Conservation (phyloP, 805 yeast species). For the Nakazawaea ambrosiae region DNA sequence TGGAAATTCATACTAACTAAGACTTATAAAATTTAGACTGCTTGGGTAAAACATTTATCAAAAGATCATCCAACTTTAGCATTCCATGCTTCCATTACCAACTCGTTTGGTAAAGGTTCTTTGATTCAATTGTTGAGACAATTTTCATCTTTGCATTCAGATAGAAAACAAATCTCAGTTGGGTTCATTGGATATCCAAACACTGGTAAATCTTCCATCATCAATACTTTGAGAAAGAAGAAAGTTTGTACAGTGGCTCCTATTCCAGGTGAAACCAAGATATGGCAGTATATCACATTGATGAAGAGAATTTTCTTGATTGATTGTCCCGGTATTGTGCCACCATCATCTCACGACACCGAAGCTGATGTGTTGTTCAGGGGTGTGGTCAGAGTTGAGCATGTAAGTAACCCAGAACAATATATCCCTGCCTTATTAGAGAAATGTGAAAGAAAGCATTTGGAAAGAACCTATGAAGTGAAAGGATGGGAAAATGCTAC, state of each 20-base stretch:
- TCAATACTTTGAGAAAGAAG: slow-evolving; percentile 87
- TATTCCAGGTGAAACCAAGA: slow-evolving; percentile 97
- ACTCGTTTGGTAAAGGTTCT: slow-evolving; percentile 97
- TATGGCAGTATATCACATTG: slow-evolving; percentile 96
- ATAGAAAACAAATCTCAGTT: slow-evolving; percentile 92
- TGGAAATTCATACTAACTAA: slow-evolving; percentile 25
- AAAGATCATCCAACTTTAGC: slow-evolving; percentile 92
- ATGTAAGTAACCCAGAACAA: slow-evolving; percentile 92
- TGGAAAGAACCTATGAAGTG: slow-evolving; percentile 92
- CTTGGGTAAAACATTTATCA: slow-evolving; percentile 95
- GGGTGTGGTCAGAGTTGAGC: slow-evolving; percentile 99
- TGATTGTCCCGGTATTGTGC: slow-evolving; percentile 99
- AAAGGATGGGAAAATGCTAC: slow-evolving; percentile 78
- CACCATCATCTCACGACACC: slow-evolving; percentile 84
- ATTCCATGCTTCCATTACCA: slow-evolving; percentile 95
- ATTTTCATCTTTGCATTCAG: slow-evolving; percentile 83
- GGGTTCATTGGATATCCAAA: slow-evolving; percentile 98
- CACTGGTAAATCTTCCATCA: slow-evolving; percentile 95
- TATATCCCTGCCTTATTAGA: slow-evolving; percentile 80
- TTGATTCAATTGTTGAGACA: slow-evolving; percentile 89
- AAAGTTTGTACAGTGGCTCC: slow-evolving; percentile 98
- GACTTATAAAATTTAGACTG: slow-evolving; percentile 66
- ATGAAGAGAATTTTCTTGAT: slow-evolving; percentile 94
- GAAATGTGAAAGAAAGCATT: slow-evolving; percentile 82
- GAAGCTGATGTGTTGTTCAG: slow-evolving; percentile 89